These are phyloP conservation scores for Zygoascus tannicola DNA, from an alignment of 805 yeast species.

Conservation along the genomic window DNA sequence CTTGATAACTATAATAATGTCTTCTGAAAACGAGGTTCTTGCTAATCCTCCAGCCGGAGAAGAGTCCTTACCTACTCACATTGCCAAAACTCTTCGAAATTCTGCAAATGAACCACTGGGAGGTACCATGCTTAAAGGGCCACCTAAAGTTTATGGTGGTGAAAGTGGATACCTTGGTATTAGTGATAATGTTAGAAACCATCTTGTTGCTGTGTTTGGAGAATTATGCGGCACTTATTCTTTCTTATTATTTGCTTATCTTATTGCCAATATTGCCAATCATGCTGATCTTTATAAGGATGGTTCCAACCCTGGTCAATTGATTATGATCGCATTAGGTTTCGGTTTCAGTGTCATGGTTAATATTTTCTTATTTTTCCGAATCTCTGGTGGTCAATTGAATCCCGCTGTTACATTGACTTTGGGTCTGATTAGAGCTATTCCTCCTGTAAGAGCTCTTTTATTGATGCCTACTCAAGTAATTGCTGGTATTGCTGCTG, in stretches of 20 bases:
- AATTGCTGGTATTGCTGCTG: slow-evolving; percentile 86
- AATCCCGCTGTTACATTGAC: slow-evolving; percentile 83
- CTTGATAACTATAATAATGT: too few relatives aligned
- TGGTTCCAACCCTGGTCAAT: slow-evolving; percentile 54
- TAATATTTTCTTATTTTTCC: slow-evolving; percentile 55
- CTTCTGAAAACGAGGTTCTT: slow-evolving; percentile 3
- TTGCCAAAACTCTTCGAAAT: slow-evolving; percentile 1
- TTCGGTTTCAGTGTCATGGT: slow-evolving; percentile 81
- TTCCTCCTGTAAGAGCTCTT: slow-evolving; percentile 61
- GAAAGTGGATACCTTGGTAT: slow-evolving; percentile 24
- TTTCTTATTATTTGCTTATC: slow-evolving; percentile 72
- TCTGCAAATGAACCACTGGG: background rate
- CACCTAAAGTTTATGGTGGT: background rate
- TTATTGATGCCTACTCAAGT: slow-evolving; percentile 60
- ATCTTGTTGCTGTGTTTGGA: slow-evolving; percentile 58
- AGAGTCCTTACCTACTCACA: slow-evolving; percentile 7
- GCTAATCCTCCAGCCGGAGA: slow-evolving; percentile 8
- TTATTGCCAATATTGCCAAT: slow-evolving; percentile 79
- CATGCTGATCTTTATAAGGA: slow-evolving; percentile 32
- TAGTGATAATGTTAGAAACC: slow-evolving; percentile 44
- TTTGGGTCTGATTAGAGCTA: slow-evolving; percentile 61
- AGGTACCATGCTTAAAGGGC: background rate
- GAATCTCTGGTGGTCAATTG: slow-evolving; percentile 82
- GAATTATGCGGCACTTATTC: slow-evolving; percentile 83
- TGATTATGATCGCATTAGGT: slow-evolving; percentile 75